Base-by-base conservation (phyloP, 441 rosid species). In the Breynia disticha region DNA sequence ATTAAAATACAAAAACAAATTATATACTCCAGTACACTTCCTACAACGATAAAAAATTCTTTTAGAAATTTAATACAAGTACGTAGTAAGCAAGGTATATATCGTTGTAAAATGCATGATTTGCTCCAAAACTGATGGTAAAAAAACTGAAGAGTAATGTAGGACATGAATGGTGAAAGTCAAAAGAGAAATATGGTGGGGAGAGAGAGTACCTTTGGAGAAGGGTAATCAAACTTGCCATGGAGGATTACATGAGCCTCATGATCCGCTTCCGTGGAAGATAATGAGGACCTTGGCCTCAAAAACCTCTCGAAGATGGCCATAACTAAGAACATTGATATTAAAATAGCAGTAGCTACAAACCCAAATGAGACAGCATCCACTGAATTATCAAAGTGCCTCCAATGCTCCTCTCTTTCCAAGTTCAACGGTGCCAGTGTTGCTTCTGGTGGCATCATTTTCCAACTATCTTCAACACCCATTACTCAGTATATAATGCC, bases 361-460 rank as follows among this genome's bases (percentile, higher is more conserved):
- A 83, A 91, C 4, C 98, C 97, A 70, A 91, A 91, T 5, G 97
- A 91, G 44, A 91, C 95, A 0, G 98, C 95, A 60, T 79, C 82
- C 47, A 79, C 88, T 7, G 95, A 86, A 76, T 82, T 79, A 53
- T 81, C 95, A 32, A 80, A 84, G 59, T 80, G 73, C 60, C 75
- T 80, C 86, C 87, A 83, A 12, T 79, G 83, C n/a, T 71, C 82
- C 53, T 79, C 70, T 56, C 72, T 78, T 8, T 67, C 75, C 19
- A 51, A 18, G 52, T 43, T 69, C 66, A 62, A 37, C 10, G 77
- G 70, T 46, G 71, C 73, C 42, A 56, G 45, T 17, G 66, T 46
- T 46, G 73, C 8, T 32, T 20, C 69, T 21, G 67, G 55, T 37
- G 57, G 61, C 52, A 49, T 70, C 24, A 60, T 60, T 16, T 20